Evolutionary conservation across 352 stramenopile genomes (phyloP).

Genomic region (Elongisporangium anandrum): DNA sequence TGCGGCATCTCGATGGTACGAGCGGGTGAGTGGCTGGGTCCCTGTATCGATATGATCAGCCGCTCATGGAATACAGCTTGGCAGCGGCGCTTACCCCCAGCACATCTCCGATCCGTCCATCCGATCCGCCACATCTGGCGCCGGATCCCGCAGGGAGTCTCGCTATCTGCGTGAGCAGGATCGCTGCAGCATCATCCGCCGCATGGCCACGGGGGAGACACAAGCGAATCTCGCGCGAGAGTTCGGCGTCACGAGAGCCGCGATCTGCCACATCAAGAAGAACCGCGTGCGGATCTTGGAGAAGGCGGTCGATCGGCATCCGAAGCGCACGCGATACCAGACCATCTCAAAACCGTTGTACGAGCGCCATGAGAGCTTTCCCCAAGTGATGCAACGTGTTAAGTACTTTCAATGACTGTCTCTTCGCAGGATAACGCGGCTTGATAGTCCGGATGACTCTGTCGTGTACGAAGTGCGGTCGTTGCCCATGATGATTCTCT

Average conservation of each 20-base stretch:
- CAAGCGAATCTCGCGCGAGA: conserved; percentile 54
- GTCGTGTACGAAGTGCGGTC: neutral
- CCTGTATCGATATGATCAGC: too few species aligned
- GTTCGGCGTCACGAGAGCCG: conserved; percentile 62
- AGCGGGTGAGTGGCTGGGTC: too few species aligned
- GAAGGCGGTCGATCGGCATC: neutral
- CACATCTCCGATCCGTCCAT: conserved; percentile 1
- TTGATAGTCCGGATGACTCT: neutral
- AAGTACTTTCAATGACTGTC: too few species aligned
- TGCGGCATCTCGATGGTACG: too few species aligned
- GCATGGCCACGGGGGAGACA: conserved; percentile 63
- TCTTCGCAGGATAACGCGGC: neutral
- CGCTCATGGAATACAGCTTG: neutral
- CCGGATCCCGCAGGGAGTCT: conserved; percentile 21
- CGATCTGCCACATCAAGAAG: conserved; percentile 81
- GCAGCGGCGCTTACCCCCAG: neutral
- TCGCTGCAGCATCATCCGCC: conserved; percentile 59
- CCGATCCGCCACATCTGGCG: too few species aligned
- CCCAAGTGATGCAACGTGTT: too few species aligned
- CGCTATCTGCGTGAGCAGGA: conserved; percentile 56
- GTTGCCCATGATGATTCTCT: neutral
- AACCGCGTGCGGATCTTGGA: conserved; percentile 60
- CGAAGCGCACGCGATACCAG: neutral
- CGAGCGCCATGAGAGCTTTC: neutral
- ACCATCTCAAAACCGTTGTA: neutral